Conservation (phyloP, 2,329 filamentous ascomycete genomes). For the Alternaria sp. region DNA sequence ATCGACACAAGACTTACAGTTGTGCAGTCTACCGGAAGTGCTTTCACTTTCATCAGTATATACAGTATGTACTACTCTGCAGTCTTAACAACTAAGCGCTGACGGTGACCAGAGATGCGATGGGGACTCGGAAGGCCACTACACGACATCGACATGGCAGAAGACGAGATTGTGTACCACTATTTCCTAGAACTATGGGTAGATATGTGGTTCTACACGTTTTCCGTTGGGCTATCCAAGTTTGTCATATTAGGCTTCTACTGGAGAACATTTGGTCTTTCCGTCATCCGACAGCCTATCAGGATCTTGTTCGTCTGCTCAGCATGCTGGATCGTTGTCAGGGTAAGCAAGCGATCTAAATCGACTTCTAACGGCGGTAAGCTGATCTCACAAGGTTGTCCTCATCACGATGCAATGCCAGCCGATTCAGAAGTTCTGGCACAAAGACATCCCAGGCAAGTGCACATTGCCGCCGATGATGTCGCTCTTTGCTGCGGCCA, state of each 20-base stretch:
- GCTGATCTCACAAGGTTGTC: slow-evolving; percentile 9
- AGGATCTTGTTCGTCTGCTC: slow-evolving; percentile 19
- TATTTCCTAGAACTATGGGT: slow-evolving; percentile 29
- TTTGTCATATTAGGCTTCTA: slow-evolving; percentile 32
- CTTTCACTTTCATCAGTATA: slow-evolving; percentile 29
- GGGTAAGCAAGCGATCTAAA: slow-evolving; percentile 11
- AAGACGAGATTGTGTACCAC: slow-evolving; percentile 20
- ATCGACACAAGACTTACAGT: not conserved
- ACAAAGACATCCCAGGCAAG: slow-evolving; percentile 15
- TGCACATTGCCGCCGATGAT: slow-evolving; percentile 28
- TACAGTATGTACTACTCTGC: slow-evolving; percentile 19
- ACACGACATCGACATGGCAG: slow-evolving; percentile 17
- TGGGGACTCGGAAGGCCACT: slow-evolving; percentile 30
- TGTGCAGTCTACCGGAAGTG: slow-evolving; percentile 14
- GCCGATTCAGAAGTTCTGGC: slow-evolving; percentile 28
- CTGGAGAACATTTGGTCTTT: slow-evolving; percentile 28
- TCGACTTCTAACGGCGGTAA: not conserved
- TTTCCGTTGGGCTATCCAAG: slow-evolving; percentile 30
- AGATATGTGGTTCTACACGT: slow-evolving; percentile 35
- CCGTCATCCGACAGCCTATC: slow-evolving; percentile 27
- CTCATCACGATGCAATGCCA: slow-evolving; percentile 27
- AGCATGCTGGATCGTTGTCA: slow-evolving; percentile 21
- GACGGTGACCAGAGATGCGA: slow-evolving; percentile 24
- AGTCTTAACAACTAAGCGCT: not conserved
- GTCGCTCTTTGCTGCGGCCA: slow-evolving; percentile 20